These are phyloP conservation scores for Pichia phayaonensis DNA, from an alignment of 805 yeast species.

Conservation along the genomic window DNA sequence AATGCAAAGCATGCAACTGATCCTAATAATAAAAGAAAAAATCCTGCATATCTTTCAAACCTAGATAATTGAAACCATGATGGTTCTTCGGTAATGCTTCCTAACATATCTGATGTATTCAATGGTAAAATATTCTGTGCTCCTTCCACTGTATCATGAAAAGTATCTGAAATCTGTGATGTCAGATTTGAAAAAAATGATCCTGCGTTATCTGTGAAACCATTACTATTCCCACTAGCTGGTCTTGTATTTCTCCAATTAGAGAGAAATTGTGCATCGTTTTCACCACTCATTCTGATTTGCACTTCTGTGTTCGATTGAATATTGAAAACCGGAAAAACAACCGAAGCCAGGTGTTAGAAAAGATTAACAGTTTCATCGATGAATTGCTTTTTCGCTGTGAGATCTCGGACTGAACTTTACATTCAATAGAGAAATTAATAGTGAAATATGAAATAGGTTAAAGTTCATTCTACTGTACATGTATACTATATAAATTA, in stretches of 20 bases:
- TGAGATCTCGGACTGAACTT: not conserved
- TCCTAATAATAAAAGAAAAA: conserved; percentile 68
- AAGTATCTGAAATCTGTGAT: conserved; percentile 9
- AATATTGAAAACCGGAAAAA: not conserved
- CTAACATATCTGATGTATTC: conserved; percentile 41
- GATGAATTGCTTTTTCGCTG: not conserved
- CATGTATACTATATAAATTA: not conserved
- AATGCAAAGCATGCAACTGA: conserved; percentile 74
- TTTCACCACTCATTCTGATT: conserved; percentile 8
- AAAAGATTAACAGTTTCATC: too few relatives aligned
- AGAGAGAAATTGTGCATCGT: conserved; percentile 21
- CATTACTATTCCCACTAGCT: conserved; percentile 5
- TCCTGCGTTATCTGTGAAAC: conserved; percentile 5
- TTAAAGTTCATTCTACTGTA: not conserved
- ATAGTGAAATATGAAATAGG: not conserved
- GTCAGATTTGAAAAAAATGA: conserved; percentile 12
- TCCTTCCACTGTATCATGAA: conserved; percentile 34
- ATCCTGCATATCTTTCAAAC: conserved; percentile 73
- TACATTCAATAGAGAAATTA: not conserved
- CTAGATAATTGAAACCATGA: conserved; percentile 69
- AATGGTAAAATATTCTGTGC: conserved; percentile 62
- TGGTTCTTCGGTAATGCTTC: conserved; percentile 49
- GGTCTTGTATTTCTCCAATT: conserved; percentile 21
- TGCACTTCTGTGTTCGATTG: not conserved
- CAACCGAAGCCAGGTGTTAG: not conserved